Evolutionary conservation across 2,329 filamentous ascomycete genomes (phyloP), one percentile per base, ranked within the genome.

Genomic region (Colletotrichum sp.): DNA sequence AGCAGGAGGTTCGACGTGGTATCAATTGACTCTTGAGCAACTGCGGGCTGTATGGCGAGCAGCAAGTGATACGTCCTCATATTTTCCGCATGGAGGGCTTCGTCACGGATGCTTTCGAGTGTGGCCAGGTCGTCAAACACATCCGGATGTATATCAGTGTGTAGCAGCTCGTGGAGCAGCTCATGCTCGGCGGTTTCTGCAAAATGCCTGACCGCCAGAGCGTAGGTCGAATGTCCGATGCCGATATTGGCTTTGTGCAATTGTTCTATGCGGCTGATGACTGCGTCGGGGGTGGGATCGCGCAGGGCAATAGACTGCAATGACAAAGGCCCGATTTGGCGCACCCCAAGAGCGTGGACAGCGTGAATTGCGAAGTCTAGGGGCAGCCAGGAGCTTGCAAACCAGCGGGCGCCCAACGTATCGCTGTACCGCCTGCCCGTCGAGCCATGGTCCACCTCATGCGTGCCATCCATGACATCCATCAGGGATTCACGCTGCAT

Each of bases 271-370:
- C 91, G 90, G 1, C 84, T 80, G 29, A 86, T 79, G n/a, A 97
- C 85, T 8, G 87, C 88, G 36, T 87, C 83, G 0, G 90, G 81
- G 12, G 88, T 88, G 3, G 85, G 81, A 66, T 93, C 90, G 78
- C 94, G 89, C 13, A 93, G 82, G 5, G 92, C 94, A 81, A 98
- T 91, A 59, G 96, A 93, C 76, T 95, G 93, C 24, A 98, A 81
- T 6, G 95, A 93, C 21, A 93, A 84, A 0, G 95, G 93, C 0
- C 95, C 95, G 75, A 98, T 93, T 43, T 87, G 85, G 62, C 90
- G 87, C 7, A 97, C 86, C 3, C 94, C 94, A 66, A 98, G 89
- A 78, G 93, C 90, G 70, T 89, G 87, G 21, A 97, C 85, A 8
- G 94, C 88, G 38, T 90, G 90, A 69, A 97, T 90, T 31, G 95